Evolutionary conservation across 345 rosid genomes (phyloP).

Genomic region (Euphorbia pulcherrima): DNA sequence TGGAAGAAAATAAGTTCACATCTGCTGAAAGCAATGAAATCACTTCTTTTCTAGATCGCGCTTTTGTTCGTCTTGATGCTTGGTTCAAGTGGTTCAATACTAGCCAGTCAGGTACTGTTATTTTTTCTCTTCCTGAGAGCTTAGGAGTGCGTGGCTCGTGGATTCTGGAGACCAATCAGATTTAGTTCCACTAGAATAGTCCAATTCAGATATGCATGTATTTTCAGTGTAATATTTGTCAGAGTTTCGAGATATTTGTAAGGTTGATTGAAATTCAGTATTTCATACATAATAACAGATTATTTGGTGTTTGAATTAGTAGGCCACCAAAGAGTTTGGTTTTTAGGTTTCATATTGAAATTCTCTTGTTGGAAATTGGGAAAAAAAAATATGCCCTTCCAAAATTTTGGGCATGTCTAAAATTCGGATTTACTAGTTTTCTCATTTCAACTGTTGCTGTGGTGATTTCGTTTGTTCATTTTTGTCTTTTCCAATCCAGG

Average conservation of each 20-base stretch:
- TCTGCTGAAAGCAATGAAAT: slow-evolving; percentile 51
- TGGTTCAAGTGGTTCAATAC: slow-evolving; percentile 91
- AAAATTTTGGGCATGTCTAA: background rate
- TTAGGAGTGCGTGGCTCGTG: background rate
- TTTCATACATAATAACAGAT: background rate
- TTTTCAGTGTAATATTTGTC: background rate
- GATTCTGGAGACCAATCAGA: background rate
- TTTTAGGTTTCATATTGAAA: background rate
- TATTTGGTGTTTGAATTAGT: background rate
- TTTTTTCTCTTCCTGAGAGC: background rate
- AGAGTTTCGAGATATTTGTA: background rate
- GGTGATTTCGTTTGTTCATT: slow-evolving; percentile 5
- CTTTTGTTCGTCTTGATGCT: slow-evolving; percentile 73
- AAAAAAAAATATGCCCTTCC: background rate
- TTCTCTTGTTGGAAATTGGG: background rate
- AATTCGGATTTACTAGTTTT: background rate
- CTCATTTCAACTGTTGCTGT: background rate
- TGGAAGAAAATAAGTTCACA: slow-evolving; percentile 52
- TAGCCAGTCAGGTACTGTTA: slow-evolving; percentile 63
- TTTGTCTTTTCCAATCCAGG: slow-evolving; percentile 39
- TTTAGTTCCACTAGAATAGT: background rate
- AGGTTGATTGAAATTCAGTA: background rate
- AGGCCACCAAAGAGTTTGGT: background rate
- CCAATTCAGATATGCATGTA: background rate
- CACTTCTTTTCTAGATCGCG: slow-evolving; percentile 60